These are phyloP conservation scores for Ophiocordyceps camponoti-rufipedis DNA, from an alignment of 2,329 filamentous ascomycete genomes.

Conservation along the genomic window DNA sequence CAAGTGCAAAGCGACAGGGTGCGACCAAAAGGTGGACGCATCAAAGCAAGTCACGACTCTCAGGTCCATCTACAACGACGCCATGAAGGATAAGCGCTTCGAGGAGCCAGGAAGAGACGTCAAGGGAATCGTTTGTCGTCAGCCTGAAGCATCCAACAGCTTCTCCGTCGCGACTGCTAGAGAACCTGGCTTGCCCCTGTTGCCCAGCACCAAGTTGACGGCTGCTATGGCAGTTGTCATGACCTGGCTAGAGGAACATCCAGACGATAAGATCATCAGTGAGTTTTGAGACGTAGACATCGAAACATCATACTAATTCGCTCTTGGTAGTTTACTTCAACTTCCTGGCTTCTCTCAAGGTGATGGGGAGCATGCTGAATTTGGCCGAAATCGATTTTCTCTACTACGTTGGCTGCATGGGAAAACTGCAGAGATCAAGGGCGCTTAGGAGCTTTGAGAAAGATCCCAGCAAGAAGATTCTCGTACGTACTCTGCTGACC, in stretches of 20 bases:
- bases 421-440: neutral
- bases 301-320: too few species aligned
- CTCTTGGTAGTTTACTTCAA: slow-evolving; percentile 21
- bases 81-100: accelerated
- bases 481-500: slow-evolving; percentile 18
- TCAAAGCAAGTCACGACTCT: accelerated
- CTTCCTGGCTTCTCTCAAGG: slow-evolving; percentile 13
- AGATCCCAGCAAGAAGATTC: slow-evolving; percentile 6
- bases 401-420: slow-evolving; percentile 16
- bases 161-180: slow-evolving; percentile 9
- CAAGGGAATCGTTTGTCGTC: too few species aligned
- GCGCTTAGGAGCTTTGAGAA: slow-evolving; percentile 10
- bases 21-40: neutral
- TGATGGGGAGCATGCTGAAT: slow-evolving; percentile 18
- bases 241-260: slow-evolving; percentile 12
- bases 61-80: neutral
- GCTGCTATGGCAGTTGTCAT: slow-evolving; percentile 12
- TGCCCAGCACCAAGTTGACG: slow-evolving; percentile 14
- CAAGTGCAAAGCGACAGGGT: too few species aligned
- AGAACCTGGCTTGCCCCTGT: neutral
- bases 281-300: slow-evolving; percentile 4
- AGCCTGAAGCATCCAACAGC: too few species aligned
- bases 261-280: slow-evolving; percentile 22
- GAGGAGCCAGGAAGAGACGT: slow-evolving; percentile 9
- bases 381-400: slow-evolving; percentile 12